phyloP scores from a whole-genome alignment of 805 yeast species.

The Wickerhamomyces hampshirensis region DNA sequence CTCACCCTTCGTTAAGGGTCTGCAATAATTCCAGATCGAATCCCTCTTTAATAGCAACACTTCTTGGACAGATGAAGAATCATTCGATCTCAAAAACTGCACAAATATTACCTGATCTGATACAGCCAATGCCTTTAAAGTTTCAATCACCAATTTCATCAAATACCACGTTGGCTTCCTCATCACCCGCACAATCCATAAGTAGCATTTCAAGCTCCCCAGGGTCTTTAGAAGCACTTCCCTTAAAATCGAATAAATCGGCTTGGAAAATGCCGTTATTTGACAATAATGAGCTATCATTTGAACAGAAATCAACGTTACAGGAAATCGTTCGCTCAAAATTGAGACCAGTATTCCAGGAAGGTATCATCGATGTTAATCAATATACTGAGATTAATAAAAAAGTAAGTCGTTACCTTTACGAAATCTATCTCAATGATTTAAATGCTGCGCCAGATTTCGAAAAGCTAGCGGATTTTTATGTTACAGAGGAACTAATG shows the following conservation, averaged over 20 bases:
- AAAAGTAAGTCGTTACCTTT: slow-evolving; percentile 55
- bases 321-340: slow-evolving; percentile 54
- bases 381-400: slow-evolving; percentile 60
- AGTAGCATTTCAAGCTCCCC: slow-evolving; percentile 11
- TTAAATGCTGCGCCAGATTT: slow-evolving; percentile 6
- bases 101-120: too few species aligned
- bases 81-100: neutral
- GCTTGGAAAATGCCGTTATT: slow-evolving; percentile 7
- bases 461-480: slow-evolving; percentile 17
- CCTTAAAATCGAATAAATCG: slow-evolving; percentile 6
- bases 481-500: slow-evolving; percentile 8
- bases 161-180: neutral
- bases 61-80: slow-evolving; percentile 19
- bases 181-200: slow-evolving; percentile 10
- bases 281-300: slow-evolving; percentile 11
- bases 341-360: slow-evolving; percentile 44
- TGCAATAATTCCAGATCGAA: slow-evolving; percentile 1
- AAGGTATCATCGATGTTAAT: slow-evolving; percentile 28
- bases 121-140: too few species aligned
- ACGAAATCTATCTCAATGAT: slow-evolving; percentile 30
- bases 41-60: slow-evolving; percentile 16
- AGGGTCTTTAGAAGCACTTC: slow-evolving; percentile 8
- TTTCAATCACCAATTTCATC: too few species aligned
- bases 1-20: neutral
- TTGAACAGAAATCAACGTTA: slow-evolving; percentile 47